Conservation (phyloP, 2,329 filamentous ascomycete genomes). For the Aspergillus neoniger region DNA sequence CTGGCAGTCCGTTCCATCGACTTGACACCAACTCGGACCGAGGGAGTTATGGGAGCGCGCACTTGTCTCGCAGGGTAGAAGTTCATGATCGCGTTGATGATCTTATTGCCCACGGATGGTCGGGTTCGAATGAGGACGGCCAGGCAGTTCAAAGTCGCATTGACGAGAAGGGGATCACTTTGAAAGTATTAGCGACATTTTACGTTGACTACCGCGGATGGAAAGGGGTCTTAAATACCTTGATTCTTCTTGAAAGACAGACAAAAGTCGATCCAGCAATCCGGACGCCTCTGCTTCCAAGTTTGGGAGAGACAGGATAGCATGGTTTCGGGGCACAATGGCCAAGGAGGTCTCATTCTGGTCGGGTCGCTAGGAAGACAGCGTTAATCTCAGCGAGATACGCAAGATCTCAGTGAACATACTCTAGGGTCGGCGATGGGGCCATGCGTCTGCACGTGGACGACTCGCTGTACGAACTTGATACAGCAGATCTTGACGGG, state of each 20-base stretch:
- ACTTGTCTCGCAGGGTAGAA: constrained; percentile 90
- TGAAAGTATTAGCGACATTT: constrained; percentile 8
- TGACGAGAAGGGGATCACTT: constrained; percentile 84
- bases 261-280: constrained; percentile 82
- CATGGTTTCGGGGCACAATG: constrained; percentile 80
- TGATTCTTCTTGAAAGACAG: constrained; percentile 80
- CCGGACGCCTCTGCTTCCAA: constrained; percentile 93
- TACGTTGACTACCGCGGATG: background rate
- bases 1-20: constrained; percentile 95
- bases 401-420: constrained; percentile 40
- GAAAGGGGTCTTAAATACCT: constrained; percentile 55
- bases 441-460: constrained; percentile 88
- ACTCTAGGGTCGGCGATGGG: constrained; percentile 80
- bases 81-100: constrained; percentile 78
- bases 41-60: constrained; percentile 73
- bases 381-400: constrained; percentile 14
- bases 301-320: constrained; percentile 73
- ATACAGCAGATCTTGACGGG: constrained; percentile 90
- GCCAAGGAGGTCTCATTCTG: constrained; percentile 82
- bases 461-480: constrained; percentile 93
- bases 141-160: constrained; percentile 87
- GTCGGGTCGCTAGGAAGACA: constrained; percentile 60
- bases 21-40: constrained; percentile 76
- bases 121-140: constrained; percentile 80
- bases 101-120: constrained; percentile 78